These are phyloP conservation scores for Flagelloscypha sp. DNA, from an alignment of 768 basidiomycete genomes.

Conservation along the genomic window DNA sequence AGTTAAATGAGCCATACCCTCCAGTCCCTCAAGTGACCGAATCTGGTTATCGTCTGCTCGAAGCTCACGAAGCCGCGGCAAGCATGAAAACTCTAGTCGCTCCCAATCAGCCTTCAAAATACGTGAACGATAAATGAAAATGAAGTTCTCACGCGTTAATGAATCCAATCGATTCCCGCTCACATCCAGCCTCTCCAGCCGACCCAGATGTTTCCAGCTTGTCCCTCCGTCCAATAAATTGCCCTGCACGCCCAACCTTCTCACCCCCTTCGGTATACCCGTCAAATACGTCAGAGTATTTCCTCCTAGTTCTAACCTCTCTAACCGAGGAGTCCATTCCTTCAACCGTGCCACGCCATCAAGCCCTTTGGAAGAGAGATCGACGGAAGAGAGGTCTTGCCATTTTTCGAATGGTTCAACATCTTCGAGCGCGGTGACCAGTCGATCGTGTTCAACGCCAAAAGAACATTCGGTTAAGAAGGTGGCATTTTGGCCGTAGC, in stretches of 20 bases:
- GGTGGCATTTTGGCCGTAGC: conserved; percentile 49
- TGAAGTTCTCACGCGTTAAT: conserved; percentile 59
- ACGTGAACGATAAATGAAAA: conserved; percentile 10
- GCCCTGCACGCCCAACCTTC: background rate
- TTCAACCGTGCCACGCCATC: conserved; percentile 63
- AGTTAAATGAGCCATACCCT: conserved; percentile 71
- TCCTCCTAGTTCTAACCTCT: conserved; percentile 36
- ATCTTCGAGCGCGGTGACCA: conserved; percentile 90
- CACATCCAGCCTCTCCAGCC: conserved; percentile 85
- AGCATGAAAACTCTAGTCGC: conserved; percentile 68
- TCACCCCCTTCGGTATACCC: conserved; percentile 1
- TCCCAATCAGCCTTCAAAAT: conserved; percentile 11
- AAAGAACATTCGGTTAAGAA: conserved; percentile 98
- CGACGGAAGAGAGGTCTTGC: conserved; percentile 71
- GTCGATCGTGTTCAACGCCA: conserved; percentile 82
- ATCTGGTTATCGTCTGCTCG: conserved; percentile 86
- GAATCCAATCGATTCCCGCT: conserved; percentile 86
- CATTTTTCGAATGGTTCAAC: conserved; percentile 92
- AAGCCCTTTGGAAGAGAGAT: conserved; percentile 53
- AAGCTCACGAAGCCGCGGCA: conserved; percentile 82
- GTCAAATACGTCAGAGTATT: conserved; percentile 1
- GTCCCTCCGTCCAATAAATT: conserved; percentile 45
- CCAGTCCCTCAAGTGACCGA: conserved; percentile 62
- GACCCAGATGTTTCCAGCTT: conserved; percentile 78
- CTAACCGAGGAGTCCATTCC: conserved; percentile 47